A percentile compares a stretch with the other conserved stretches of the same genome.
These are phyloP conservation scores for Lipomyces yamadae DNA, from an alignment of 805 yeast species.

Conservation along the genomic window DNA sequence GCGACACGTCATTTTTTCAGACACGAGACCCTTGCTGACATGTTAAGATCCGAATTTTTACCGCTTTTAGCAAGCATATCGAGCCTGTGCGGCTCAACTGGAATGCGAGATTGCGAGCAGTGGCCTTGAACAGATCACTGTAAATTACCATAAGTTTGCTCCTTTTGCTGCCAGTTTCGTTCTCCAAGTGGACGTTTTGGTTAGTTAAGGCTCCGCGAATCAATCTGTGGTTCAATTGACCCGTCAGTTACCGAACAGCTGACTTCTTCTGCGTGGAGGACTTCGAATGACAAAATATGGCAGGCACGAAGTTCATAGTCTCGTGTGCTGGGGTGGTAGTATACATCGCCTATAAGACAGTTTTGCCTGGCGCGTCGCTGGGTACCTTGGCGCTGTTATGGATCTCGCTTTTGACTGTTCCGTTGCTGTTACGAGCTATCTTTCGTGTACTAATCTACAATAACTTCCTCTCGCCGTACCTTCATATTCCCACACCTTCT, in stretches of 20 bases:
- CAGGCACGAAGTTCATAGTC: slow-evolving; percentile 18
- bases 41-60: background rate
- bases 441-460: slow-evolving; percentile 19
- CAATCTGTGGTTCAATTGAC: background rate
- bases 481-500: slow-evolving; percentile 21
- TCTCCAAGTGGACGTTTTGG: background rate
- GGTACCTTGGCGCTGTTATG: slow-evolving; percentile 13
- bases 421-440: background rate
- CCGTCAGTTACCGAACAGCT: background rate
- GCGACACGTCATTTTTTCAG: background rate
- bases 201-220: background rate
- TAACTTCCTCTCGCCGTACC: slow-evolving; percentile 24
- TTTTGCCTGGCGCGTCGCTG: slow-evolving; percentile 12
- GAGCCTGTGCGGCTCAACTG: background rate
- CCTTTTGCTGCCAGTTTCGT: background rate
- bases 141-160: background rate
- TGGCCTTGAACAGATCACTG: background rate
- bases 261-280: background rate
- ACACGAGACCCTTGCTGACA: slow-evolving; percentile 2
- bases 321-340: slow-evolving; percentile 25
- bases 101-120: background rate
- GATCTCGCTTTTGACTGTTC: slow-evolving; percentile 9
- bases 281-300: slow-evolving; percentile 1
- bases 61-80: background rate
- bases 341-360: slow-evolving; percentile 17